Evolutionary conservation across 2,329 filamentous ascomycete genomes (phyloP), one percentile per base, ranked within the genome.

Genomic region (Verticillium nubilum): DNA sequence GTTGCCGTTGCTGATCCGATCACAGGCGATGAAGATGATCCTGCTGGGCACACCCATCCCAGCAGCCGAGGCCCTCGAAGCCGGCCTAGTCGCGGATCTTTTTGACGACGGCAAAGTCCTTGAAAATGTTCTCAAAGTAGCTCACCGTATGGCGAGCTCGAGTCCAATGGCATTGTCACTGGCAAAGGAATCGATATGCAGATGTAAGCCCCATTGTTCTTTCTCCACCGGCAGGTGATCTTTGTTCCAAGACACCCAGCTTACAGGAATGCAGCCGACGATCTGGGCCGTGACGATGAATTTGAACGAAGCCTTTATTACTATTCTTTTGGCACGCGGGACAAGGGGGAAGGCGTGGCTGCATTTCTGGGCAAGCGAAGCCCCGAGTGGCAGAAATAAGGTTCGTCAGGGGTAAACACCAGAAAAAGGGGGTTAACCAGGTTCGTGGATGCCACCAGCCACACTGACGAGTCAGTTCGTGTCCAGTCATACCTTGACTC

Each of bases 281-380:
- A 63, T 50, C 58, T 67, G 31, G 66, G 66, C 33, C 63, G 66
- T 26, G 68, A 72, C 58, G 70, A 74, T 58, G 64, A 69, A 35
- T 68, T 73, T 50, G 72, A 75, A 62, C 66, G 72, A 56, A 66
- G 67, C 56, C 62, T 75, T 29, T 75, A 75, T 60, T 73, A 73
- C 58, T 66, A 68, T 55, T 70, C 73, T 33, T 74, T 75, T 64
- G 68, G 68, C 2, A 71, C 65, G n/a, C 58, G 63, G 27, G 67
- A 71, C 54, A 72, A 72, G 56, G 59, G 61, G 26, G 69, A 71
- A 57, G 70, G 69, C 29, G 67, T 72, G 19, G 60, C 59, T 7
- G 70, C 70, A 6, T 72, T 73, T 56, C 61, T 72, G 6, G 66
- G 71, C 29, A 69, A 73, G 63, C 54, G 54, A n/a, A 27, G 19